A percentile compares a stretch with the other conserved stretches of the same genome.
Conservation (phyloP, 2,329 filamentous ascomycete species). For the Diaporthe amygdali region DNA sequence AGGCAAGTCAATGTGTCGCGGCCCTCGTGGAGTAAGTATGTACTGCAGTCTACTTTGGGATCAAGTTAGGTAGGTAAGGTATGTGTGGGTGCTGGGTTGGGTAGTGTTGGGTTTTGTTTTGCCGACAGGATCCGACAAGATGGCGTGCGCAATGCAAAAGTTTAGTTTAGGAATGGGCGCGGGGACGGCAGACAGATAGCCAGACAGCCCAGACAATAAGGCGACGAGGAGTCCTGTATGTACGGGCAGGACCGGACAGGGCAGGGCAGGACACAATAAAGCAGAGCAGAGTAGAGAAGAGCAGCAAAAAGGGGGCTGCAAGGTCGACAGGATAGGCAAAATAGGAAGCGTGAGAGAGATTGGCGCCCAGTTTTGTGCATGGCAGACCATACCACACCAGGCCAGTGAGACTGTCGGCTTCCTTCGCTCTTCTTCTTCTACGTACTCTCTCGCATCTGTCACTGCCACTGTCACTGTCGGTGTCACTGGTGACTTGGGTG, state of each 20-base stretch:
- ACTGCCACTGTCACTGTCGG: too few species aligned
- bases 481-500: neutral
- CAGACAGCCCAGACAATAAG: neutral
- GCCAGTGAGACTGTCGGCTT: conserved; percentile 11
- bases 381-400: neutral
- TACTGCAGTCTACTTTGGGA: conserved; percentile 6
- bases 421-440: neutral
- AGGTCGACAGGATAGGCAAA: conserved; percentile 6
- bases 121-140: conserved; percentile 16
- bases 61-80: neutral
- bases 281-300: neutral
- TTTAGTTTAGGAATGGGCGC: neutral
- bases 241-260: neutral
- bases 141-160: conserved; percentile 5
- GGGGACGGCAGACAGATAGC: neutral
- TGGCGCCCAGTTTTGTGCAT: conserved; percentile 20
- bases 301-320: conserved; percentile 12
- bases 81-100: neutral
- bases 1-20: conserved; percentile 10
- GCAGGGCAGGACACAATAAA: neutral
- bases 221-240: neutral
- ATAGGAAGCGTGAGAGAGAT: conserved; percentile 1
- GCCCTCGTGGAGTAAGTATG: neutral
- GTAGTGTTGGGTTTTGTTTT: neutral
- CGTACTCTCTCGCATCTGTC: too few species aligned